Evolutionary conservation across 139 green algal genomes (phyloP).

Genomic region (Spirogloea muscicola): DNA sequence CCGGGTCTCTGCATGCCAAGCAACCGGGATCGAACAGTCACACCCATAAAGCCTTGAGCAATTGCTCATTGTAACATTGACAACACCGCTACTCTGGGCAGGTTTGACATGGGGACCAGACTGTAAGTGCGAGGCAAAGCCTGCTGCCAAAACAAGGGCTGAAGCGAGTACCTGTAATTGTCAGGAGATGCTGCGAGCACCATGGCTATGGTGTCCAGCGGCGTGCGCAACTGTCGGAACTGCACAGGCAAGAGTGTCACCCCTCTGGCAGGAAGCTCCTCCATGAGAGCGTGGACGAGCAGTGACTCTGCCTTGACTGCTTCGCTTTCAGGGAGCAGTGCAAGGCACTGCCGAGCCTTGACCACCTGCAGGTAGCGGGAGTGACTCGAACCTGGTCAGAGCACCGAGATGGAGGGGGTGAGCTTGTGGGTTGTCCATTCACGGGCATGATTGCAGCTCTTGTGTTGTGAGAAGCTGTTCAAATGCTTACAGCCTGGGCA

Average conservation of each 20-base stretch:
- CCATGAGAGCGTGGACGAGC: constrained; percentile 7
- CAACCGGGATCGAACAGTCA: too few species aligned
- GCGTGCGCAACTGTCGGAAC: constrained; percentile 9
- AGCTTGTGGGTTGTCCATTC: too few species aligned
- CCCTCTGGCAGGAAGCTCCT: constrained; percentile 11
- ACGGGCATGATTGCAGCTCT: too few species aligned
- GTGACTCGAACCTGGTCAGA: not conserved
- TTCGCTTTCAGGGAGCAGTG: constrained; percentile 4
- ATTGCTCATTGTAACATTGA: too few species aligned
- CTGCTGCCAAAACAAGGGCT: too few species aligned
- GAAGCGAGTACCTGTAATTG: too few species aligned
- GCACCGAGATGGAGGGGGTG: not conserved
- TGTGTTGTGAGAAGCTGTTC: not conserved
- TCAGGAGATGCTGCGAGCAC: constrained; percentile 7
- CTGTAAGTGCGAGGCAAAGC: too few species aligned
- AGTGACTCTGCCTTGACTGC: not conserved
- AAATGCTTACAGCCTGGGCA: constrained; percentile 15
- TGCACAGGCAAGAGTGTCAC: constrained; percentile 19
- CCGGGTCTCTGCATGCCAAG: too few species aligned
- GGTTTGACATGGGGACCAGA: too few species aligned
- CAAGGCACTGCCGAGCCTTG: constrained; percentile 1
- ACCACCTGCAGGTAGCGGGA: constrained; percentile 1
- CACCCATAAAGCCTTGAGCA: too few species aligned
- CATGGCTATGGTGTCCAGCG: constrained; percentile 11
- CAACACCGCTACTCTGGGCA: too few species aligned